A percentile compares a stretch with the other conserved stretches of the same genome.
Conservation (phyloP, 768 basidiomycete genomes). For the Amanita fuliginea region DNA sequence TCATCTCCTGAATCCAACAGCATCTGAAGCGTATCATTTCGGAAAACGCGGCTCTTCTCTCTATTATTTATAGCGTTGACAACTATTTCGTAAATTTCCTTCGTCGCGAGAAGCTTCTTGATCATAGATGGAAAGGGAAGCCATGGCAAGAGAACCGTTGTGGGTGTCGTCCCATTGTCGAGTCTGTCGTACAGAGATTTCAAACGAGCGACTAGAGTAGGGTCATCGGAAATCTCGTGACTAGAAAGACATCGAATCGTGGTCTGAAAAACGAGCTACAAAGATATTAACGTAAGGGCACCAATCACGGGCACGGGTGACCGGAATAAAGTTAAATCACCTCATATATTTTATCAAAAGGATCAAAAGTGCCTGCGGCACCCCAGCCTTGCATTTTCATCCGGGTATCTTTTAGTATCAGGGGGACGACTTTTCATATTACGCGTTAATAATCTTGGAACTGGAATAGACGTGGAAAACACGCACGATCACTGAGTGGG, state of each 20-base stretch:
- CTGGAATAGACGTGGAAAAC: conserved; percentile 6
- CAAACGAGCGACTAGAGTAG: conserved; percentile 47
- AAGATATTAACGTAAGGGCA: conserved; percentile 4
- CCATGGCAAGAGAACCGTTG: conserved; percentile 68
- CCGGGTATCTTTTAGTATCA: conserved; percentile 54
- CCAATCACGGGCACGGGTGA: conserved; percentile 7
- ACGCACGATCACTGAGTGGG: conserved; percentile 49
- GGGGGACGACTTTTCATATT: conserved; percentile 43
- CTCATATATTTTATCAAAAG: conserved; percentile 61
- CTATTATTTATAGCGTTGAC: conserved; percentile 44
- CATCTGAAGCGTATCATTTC: conserved; percentile 64
- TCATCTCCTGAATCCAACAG: conserved; percentile 64
- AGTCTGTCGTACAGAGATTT: conserved; percentile 56
- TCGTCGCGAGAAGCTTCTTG: conserved; percentile 60
- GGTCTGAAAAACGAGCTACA: conserved; percentile 60
- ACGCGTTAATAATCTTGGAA: conserved; percentile 6
- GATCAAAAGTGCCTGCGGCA: conserved; percentile 51
- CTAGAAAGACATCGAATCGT: conserved; percentile 60
- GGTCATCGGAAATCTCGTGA: conserved; percentile 60
- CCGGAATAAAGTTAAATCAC: conserved; percentile 23
- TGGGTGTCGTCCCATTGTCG: conserved; percentile 61
- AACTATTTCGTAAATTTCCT: conserved; percentile 65
- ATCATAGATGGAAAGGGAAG: conserved; percentile 65
- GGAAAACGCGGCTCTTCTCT: conserved; percentile 41
- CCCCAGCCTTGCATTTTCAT: conserved; percentile 58